Percentiles rank a stretch among this genome's conserved stretches.
Evolutionary conservation across 495 filamentous ascomycete genomes (phyloP).

Genomic region (Pyronema omphalodes): DNA sequence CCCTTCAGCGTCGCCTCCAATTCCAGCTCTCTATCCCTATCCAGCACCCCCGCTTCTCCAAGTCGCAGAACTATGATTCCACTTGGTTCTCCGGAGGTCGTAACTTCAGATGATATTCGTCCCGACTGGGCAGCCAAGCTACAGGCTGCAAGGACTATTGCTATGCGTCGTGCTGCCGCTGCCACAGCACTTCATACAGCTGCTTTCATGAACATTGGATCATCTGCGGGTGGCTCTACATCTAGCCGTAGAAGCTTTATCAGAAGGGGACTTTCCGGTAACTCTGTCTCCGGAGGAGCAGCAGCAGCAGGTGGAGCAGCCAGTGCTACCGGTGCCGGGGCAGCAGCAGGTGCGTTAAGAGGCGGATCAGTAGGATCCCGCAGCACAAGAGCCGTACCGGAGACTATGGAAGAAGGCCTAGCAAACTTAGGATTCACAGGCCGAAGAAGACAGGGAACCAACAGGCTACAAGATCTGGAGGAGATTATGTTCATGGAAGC

Average conservation of each 20-base stretch:
- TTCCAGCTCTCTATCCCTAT: conserved; percentile 39
- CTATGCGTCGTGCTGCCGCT: conserved; percentile 70
- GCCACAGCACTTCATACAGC: conserved; percentile 90
- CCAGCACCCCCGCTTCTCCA: conserved; percentile 20
- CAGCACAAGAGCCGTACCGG: background rate
- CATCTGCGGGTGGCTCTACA: conserved; percentile 28
- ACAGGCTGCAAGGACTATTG: conserved; percentile 62
- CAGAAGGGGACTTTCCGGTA: conserved; percentile 16
- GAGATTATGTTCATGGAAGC: conserved; percentile 99
- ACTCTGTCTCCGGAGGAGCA: conserved; percentile 6
- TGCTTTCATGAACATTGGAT: conserved; percentile 70
- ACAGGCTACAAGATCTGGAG: conserved; percentile 69
- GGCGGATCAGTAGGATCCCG: background rate
- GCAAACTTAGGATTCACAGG: conserved; percentile 14
- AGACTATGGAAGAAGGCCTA: conserved; percentile 5
- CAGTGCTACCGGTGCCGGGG: conserved; percentile 20
- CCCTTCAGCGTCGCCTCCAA: conserved; percentile 13
- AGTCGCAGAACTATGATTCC: conserved; percentile 65
- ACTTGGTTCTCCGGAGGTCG: conserved; percentile 57
- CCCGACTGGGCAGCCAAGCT: conserved; percentile 92
- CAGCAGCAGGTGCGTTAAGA: conserved; percentile 2
- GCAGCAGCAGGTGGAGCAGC: conserved; percentile 22
- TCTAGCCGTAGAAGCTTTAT: conserved; percentile 10
- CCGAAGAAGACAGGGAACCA: conserved; percentile 33
- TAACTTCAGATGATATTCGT: conserved; percentile 78